phyloP scores from a whole-genome alignment of 2,329 filamentous ascomycete genomes.

The Fusarium longipes region DNA sequence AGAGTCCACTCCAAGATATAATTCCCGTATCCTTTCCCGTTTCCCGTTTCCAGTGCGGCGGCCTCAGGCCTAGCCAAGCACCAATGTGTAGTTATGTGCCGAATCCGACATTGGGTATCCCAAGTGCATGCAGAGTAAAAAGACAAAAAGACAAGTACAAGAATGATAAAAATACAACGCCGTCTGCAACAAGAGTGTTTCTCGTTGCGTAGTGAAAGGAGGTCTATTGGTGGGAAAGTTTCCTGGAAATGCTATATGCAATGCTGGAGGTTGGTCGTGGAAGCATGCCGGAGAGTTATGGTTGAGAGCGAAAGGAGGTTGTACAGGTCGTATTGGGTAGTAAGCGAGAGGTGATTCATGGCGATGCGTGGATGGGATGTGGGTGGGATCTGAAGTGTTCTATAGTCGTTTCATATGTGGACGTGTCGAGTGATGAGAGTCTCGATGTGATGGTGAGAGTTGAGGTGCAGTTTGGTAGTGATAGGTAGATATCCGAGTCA shows the following conservation, averaged over 20 bases:
- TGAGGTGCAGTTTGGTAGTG: conserved; percentile 4
- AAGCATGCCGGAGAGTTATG: conserved; percentile 2
- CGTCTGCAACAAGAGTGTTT: conserved; percentile 15
- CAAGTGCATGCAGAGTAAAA: conserved; percentile 31
- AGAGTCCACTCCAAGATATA: conserved; percentile 8
- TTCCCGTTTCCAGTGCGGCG: neutral
- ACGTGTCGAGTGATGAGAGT: conserved; percentile 27
- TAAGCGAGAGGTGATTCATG: conserved; percentile 1
- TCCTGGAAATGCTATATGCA: conserved; percentile 20
- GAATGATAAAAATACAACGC: conserved; percentile 33
- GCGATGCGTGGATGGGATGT: conserved; percentile 10
- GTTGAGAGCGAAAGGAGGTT: conserved; percentile 26
- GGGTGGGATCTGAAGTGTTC: conserved; percentile 23
- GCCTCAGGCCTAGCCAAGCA: conserved; percentile 1
- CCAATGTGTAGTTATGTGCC: conserved; percentile 12
- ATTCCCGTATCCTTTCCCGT: neutral
- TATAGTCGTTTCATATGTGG: conserved; percentile 39
- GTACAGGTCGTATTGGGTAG: conserved; percentile 16
- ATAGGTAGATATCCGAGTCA: conserved; percentile 9
- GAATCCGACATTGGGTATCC: conserved; percentile 43
- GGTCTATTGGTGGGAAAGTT: conserved; percentile 24
- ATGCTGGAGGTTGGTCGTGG: neutral
- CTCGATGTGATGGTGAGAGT: conserved; percentile 19
- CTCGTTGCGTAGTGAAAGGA: conserved; percentile 8
- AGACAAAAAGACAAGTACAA: conserved; percentile 16